Evolutionary conservation across 129 eudicot species (phyloP).

Genomic region (Gnaphalium uliginosum): DNA sequence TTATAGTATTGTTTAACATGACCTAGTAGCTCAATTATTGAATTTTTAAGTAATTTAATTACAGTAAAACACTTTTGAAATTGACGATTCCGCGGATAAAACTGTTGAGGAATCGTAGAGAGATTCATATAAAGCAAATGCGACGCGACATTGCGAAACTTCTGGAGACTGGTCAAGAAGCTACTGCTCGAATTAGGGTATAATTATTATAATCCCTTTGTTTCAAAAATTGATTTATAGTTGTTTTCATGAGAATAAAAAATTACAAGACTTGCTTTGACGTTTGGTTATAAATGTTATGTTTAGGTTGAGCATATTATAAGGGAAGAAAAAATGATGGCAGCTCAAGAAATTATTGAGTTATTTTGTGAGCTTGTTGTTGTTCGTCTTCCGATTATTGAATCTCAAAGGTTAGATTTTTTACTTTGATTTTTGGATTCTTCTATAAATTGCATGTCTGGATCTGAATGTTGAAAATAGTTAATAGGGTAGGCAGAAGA

Average conservation of each 20-base stretch:
- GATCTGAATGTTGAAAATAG: constrained; percentile 4
- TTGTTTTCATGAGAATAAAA: not conserved
- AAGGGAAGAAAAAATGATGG: constrained; percentile 99
- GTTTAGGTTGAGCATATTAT: constrained; percentile 89
- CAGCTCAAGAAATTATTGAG: constrained; percentile 96
- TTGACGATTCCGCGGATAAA: constrained; percentile 88
- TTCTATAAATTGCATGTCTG: not conserved
- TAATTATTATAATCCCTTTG: not conserved
- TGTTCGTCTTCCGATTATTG: constrained; percentile 96
- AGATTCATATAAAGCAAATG: constrained; percentile 92
- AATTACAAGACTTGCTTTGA: not conserved
- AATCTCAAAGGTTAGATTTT: constrained; percentile 71
- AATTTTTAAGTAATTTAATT: not conserved
- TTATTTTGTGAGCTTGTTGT: constrained; percentile 86
- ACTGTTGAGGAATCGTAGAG: constrained; percentile 86
- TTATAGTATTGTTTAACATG: not conserved
- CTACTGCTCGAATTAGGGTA: constrained; percentile 94
- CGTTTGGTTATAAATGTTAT: constrained; percentile 5
- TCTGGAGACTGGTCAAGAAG: constrained; percentile 97
- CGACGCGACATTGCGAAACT: constrained; percentile 92
- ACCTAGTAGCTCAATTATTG: not conserved
- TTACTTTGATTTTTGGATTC: not conserved
- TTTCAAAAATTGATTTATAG: not conserved
- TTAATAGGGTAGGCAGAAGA: constrained; percentile 5
- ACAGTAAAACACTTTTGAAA: constrained; percentile 84